Conservation (phyloP, 345 rosid genomes). For the Corymbia maculata region DNA sequence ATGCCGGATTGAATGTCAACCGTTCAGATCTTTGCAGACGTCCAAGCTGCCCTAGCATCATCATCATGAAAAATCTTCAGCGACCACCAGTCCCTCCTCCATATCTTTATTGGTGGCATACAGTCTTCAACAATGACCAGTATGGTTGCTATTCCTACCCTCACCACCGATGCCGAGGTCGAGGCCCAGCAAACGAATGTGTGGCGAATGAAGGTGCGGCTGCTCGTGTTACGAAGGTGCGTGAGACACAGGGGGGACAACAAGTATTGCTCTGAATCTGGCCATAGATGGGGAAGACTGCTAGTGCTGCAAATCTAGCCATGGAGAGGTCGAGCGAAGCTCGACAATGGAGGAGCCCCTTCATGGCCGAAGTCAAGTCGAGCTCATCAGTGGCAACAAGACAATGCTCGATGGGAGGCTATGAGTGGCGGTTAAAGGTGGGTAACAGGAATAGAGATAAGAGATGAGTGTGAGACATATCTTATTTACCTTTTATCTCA, state of each 20-base stretch:
- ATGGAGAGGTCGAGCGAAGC: not conserved
- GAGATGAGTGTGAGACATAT: not conserved
- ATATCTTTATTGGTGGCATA: not conserved
- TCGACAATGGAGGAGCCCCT: not conserved
- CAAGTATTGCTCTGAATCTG: not conserved
- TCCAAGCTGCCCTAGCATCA: not conserved
- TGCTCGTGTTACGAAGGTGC: not conserved
- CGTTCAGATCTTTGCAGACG: not conserved
- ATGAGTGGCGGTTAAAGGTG: fast-evolving
- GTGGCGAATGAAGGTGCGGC: not conserved
- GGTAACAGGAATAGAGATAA: not conserved
- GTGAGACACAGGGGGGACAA: not conserved
- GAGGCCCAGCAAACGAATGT: not conserved
- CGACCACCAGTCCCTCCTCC: not conserved
- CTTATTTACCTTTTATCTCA: not conserved
- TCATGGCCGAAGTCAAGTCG: not conserved
- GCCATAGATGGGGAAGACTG: not conserved
- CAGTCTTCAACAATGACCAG: not conserved
- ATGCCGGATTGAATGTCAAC: not conserved
- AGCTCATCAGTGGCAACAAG: not conserved
- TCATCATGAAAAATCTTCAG: not conserved
- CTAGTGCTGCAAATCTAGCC: not conserved
- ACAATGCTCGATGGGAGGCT: not conserved
- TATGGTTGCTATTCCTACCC: not conserved
- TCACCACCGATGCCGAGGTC: not conserved